Evolutionary conservation across 2,329 filamentous ascomycete species (phyloP).

Genomic region (Fonsecaea multimorphosa): DNA sequence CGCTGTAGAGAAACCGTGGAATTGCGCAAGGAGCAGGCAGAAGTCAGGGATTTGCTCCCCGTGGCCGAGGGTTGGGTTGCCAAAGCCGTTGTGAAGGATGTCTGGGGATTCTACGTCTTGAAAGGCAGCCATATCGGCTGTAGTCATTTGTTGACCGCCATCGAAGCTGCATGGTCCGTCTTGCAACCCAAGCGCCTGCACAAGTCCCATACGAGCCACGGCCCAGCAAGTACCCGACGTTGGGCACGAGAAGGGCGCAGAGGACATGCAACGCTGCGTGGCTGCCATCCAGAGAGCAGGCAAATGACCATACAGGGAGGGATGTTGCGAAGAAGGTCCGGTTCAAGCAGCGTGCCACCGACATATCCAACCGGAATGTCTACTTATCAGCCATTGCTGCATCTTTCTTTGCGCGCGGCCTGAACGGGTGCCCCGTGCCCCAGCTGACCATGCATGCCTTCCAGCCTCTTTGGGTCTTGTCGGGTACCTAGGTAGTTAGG

Average conservation of each 20-base stretch:
- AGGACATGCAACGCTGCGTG: neutral
- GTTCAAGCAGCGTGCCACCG: neutral
- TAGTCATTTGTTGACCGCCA: neutral
- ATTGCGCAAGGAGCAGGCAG: neutral
- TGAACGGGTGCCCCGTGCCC: neutral
- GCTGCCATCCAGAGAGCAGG: neutral
- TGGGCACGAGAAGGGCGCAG: neutral
- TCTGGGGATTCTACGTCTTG: neutral
- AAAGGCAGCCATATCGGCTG: neutral
- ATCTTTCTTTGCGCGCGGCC: neutral
- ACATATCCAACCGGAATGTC: neutral
- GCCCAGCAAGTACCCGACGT: neutral
- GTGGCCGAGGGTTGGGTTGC: neutral
- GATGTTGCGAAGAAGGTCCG: neutral
- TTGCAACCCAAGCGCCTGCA: slow-evolving; percentile 1
- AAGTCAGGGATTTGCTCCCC: neutral
- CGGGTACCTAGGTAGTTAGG: neutral
- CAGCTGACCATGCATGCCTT: neutral
- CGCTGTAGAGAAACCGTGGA: neutral
- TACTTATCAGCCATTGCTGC: neutral
- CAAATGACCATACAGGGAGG: neutral
- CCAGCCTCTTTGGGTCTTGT: neutral
- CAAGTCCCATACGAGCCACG: neutral
- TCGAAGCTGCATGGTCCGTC: neutral
- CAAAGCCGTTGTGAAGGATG: neutral